phyloP scores from a whole-genome alignment of 352 stramenopile species.

The Blastocystis sp. region DNA sequence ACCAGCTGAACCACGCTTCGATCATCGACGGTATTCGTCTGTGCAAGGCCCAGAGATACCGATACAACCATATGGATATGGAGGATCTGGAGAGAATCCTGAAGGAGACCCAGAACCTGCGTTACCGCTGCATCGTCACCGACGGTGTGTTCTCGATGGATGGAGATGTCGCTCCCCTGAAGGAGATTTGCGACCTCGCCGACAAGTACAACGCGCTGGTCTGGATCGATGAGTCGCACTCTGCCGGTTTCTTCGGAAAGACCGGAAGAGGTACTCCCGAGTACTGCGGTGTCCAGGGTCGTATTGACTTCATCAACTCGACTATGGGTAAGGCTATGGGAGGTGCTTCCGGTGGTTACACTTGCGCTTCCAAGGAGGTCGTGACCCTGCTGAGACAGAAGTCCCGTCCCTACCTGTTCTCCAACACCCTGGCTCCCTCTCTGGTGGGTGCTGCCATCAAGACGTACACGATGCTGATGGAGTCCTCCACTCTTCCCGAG shows the following conservation, averaged over 20 bases:
- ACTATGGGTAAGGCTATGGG: conserved; percentile 82
- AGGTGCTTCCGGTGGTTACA: conserved; percentile 79
- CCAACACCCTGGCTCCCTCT: conserved; percentile 78
- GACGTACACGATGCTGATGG: conserved; percentile 80
- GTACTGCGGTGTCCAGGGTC: conserved; percentile 74
- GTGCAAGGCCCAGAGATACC: conserved; percentile 79
- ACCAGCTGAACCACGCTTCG: conserved; percentile 78
- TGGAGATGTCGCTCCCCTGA: conserved; percentile 77
- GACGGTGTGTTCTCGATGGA: conserved; percentile 89
- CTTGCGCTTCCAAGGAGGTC: conserved; percentile 66
- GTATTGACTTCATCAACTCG: conserved; percentile 83
- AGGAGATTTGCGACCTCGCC: conserved; percentile 76
- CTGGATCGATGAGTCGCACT: conserved; percentile 84
- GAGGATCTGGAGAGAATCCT: conserved; percentile 76
- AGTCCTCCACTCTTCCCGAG: conserved; percentile 67
- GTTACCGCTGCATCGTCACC: conserved; percentile 77
- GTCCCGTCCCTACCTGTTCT: conserved; percentile 80
- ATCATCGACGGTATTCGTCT: conserved; percentile 85
- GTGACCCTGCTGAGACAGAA: conserved; percentile 80
- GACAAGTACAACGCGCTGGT: conserved; percentile 81
- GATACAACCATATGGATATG: conserved; percentile 84
- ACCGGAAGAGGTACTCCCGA: conserved; percentile 80
- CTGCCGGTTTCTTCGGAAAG: conserved; percentile 79
- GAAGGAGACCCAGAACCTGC: conserved; percentile 75
- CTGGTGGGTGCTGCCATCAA: conserved; percentile 80